Conservation (phyloP, 176 grass and related monocot genomes). For the Puccinellia tenuiflora region DNA sequence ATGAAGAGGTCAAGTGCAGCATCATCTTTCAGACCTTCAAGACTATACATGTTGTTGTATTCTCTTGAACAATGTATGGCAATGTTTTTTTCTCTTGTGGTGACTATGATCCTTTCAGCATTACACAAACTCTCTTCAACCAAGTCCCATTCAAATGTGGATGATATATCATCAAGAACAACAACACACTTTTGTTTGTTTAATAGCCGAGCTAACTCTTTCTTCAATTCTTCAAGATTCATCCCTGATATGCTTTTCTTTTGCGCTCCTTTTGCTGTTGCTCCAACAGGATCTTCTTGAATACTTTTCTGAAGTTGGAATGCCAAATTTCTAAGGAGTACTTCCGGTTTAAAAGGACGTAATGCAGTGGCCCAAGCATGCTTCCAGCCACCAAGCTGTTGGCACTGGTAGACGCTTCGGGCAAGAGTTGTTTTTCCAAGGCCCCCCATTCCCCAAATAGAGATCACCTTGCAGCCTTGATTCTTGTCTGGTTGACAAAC, state of each 20-base stretch:
- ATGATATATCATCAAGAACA: constrained; percentile 21
- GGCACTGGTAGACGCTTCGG: not conserved
- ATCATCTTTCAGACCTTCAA: not conserved
- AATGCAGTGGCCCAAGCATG: constrained; percentile 9
- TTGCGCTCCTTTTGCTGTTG: not conserved
- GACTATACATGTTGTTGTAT: not conserved
- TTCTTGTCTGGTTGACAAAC: not conserved
- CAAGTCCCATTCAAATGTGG: not conserved
- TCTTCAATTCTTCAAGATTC: no score
- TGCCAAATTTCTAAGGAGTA: not conserved
- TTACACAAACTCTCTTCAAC: not conserved
- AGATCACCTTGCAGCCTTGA: not conserved
- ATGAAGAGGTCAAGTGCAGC: not conserved
- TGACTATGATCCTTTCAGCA: constrained; percentile 12
- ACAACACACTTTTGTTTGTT: no score
- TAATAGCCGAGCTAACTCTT: no score
- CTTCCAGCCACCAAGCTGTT: not conserved
- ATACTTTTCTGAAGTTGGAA: not conserved
- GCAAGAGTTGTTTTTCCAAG: constrained; percentile 10
- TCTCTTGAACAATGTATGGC: not conserved
- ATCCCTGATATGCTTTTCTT: no score
- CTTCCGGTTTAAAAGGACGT: not conserved
- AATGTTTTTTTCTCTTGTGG: not conserved
- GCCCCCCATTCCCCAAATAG: not conserved
- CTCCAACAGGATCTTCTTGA: not conserved